Evolutionary conservation across 257 asterid species (phyloP).

Genomic region (Plantago elongata): DNA sequence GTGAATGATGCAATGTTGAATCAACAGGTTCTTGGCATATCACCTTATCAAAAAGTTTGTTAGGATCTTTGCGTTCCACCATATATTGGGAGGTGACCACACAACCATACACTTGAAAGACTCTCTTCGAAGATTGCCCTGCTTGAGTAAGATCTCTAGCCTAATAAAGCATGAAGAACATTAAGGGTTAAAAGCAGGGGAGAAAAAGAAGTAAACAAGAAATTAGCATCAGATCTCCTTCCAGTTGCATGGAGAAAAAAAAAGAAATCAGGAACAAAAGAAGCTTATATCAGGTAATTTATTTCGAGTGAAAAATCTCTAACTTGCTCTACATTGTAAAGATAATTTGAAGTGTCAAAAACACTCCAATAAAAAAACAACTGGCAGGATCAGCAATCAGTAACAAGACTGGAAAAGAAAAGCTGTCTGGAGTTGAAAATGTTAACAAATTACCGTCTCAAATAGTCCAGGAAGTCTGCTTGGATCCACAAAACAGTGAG

Average conservation of each 20-base stretch:
- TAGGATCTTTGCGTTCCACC: constrained; percentile 70
- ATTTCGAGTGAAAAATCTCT: no score
- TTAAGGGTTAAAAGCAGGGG: no score
- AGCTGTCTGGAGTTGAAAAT: not conserved
- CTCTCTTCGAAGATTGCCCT: constrained; percentile 47
- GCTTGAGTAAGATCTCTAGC: constrained; percentile 39
- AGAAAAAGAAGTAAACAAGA: not conserved
- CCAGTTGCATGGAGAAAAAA: not conserved
- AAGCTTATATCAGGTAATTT: no score
- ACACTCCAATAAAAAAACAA: no score
- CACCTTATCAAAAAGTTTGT: constrained; percentile 72
- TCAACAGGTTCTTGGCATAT: constrained; percentile 5
- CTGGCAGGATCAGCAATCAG: no score
- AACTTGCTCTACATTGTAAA: no score
- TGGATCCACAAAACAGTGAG: constrained; percentile 77
- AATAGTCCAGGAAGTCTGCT: constrained; percentile 64
- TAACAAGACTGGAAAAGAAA: no score
- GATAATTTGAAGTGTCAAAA: no score
- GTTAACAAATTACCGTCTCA: constrained; percentile 41
- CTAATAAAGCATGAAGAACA: constrained; percentile 24
- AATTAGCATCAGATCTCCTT: not conserved
- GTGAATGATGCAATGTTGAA: not conserved
- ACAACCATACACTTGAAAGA: constrained; percentile 81
- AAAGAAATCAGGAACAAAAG: no score
- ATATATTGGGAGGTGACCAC: constrained; percentile 72